These are phyloP conservation scores for Pyricularia sp. DNA, from an alignment of 2,329 filamentous ascomycete species.

Conservation along the genomic window DNA sequence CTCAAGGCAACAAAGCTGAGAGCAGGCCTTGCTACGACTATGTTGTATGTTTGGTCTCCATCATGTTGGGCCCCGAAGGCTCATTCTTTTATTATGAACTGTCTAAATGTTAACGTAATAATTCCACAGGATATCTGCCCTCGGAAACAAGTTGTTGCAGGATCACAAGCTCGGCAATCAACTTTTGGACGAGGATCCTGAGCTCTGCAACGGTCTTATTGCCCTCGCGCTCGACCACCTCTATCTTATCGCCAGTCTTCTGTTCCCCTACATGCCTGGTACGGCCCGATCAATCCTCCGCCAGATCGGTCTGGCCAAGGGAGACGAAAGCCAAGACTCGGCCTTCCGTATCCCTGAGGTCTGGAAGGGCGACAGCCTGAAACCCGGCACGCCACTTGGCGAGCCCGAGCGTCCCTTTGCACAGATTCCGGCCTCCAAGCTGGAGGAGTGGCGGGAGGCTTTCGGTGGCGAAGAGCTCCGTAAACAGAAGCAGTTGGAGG, in stretches of 20 bases:
- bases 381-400: conserved; percentile 68
- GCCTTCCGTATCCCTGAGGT: conserved; percentile 45
- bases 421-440: conserved; percentile 59
- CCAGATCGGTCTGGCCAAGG: conserved; percentile 41
- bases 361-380: conserved; percentile 49
- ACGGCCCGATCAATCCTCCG: conserved; percentile 61
- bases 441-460: conserved; percentile 54
- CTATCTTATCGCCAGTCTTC: conserved; percentile 64
- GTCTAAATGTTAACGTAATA: not conserved
- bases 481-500: conserved; percentile 17
- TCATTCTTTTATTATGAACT: conserved; percentile 21
- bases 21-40: conserved; percentile 48
- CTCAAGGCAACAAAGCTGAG: conserved; percentile 62
- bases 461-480: conserved; percentile 33
- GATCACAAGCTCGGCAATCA: conserved; percentile 27
- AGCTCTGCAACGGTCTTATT: conserved; percentile 45
- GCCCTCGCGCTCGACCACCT: conserved; percentile 75
- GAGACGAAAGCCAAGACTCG: not conserved
- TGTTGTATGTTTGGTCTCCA: conserved; percentile 34
- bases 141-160: conserved; percentile 35
- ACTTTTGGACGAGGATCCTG: conserved; percentile 37
- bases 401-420: conserved; percentile 42
- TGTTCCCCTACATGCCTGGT: conserved; percentile 76
- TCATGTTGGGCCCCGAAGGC: conserved; percentile 18
- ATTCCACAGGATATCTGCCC: conserved; percentile 40